A percentile compares a stretch with the other conserved stretches of the same genome.
phyloP scores from a whole-genome alignment of 805 yeast species.

The Nakazawaea wyomingensis region DNA sequence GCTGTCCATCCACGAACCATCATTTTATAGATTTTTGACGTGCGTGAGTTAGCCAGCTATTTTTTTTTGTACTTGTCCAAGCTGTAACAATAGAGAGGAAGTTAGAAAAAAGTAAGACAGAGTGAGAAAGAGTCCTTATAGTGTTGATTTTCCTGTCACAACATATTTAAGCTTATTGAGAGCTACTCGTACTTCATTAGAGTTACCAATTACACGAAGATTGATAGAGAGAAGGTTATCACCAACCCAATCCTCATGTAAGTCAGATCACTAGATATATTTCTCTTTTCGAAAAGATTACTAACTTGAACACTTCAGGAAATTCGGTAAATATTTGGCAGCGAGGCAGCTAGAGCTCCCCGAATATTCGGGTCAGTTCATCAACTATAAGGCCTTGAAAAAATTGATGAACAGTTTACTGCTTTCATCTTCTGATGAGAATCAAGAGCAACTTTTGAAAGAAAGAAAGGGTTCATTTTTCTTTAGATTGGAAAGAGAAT shows the following conservation, averaged over 20 bases:
- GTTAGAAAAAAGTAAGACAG: too few relatives aligned
- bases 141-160: too few relatives aligned
- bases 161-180: too few relatives aligned
- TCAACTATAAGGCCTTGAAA: conserved; percentile 89
- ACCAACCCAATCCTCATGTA: not conserved
- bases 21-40: too few relatives aligned
- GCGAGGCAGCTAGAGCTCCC: conserved; percentile 92
- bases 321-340: conserved; percentile 93
- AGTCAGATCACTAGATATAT: not conserved
- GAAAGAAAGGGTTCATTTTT: conserved; percentile 88
- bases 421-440: conserved; percentile 33
- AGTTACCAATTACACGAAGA: too few relatives aligned
- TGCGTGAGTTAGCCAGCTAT: too few relatives aligned
- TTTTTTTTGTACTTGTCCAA: too few relatives aligned
- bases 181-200: too few relatives aligned
- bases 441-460: conserved; percentile 52
- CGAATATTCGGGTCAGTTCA: conserved; percentile 89
- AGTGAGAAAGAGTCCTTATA: too few relatives aligned
- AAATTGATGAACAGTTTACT: conserved; percentile 84
- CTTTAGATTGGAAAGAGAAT: conserved; percentile 87
- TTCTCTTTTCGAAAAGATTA: not conserved
- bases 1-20: too few relatives aligned
- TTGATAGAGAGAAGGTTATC: not conserved
- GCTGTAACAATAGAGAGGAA: too few relatives aligned
- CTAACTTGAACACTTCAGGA: conserved; percentile 35